Base-by-base conservation (phyloP, 1,139 yeast species). In the Kurtzmaniella quercitrusa region DNA sequence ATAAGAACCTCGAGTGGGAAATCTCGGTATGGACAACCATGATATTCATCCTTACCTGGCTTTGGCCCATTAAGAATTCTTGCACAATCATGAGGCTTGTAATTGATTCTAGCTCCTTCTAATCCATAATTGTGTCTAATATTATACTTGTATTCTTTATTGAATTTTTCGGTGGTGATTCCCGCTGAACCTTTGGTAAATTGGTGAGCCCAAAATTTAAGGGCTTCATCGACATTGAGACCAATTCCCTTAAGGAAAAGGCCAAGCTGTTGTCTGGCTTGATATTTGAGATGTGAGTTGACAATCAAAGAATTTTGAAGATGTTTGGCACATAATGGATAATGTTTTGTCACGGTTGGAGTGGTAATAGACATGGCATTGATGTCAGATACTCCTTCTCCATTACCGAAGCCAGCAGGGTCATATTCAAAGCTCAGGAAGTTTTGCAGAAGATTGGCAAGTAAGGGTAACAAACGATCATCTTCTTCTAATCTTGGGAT, bases 1-100 rank as follows among this genome's bases (percentile, higher is more conserved):
- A 75, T 69, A 43, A 93, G 70, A 41, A 77, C 73, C 39, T 87
- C 94, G 14, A 78, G 60, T 15, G 78, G 69, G 55, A 87, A 70
- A 54, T 87, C 93, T 46, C 95, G 73, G 64, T 87, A 93, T 3
- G 98, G 97, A 64, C 98, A 91, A 2, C 98, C 98, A 59, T 93
- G 97, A 50, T 66, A 77, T 57, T 90, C 95, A 34, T 77, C 79
- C 41, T 81, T 76, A 16, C 75, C 75, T 0, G 96, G 95, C 47
- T 81, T 73, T 7, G 93, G 89, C 52, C 83, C 81, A 29, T 81
- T 74, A 47, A 87, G 65, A 37, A 94, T 87, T 0, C 85, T 82
- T 25, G 81, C 78, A 68, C 97, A 93, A 57, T 84, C 86, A 84
- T 85, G 79, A 1, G 98, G 96, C 53, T 79, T 79, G 65, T 89